Conservation (phyloP, 169 alveolate species). For the Besnoitia besnoiti region DNA sequence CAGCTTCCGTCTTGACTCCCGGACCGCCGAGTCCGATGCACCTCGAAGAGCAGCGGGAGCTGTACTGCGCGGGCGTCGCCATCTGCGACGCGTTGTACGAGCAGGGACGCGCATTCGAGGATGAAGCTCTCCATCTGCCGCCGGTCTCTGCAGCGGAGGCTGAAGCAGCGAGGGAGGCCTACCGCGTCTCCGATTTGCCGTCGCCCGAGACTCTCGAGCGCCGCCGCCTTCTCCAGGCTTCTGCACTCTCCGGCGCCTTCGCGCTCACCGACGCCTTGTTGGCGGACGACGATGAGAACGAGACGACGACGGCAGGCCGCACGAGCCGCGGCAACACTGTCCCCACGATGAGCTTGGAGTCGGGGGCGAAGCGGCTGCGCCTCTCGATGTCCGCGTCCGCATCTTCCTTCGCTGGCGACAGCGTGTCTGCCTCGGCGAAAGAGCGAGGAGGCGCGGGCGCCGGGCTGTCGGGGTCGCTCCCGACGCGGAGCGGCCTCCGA, state of each 20-base stretch:
- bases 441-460: not conserved
- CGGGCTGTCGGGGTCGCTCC: not conserved
- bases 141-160: not conserved
- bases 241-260: not conserved
- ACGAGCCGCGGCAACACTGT: not conserved
- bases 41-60: slow-evolving; percentile 59
- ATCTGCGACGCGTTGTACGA: not conserved
- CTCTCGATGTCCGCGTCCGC: not conserved
- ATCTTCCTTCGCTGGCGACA: not conserved
- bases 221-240: not conserved
- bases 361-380: not conserved
- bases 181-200: not conserved
- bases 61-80: not conserved
- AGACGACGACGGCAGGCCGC: not conserved
- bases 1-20: slow-evolving; percentile 3
- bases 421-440: not conserved
- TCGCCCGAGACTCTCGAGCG: not conserved
- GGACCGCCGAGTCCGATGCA: slow-evolving; percentile 61
- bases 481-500: not conserved
- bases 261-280: not conserved
- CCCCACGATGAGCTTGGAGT: not conserved
- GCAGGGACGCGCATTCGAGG: not conserved
- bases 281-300: not conserved
- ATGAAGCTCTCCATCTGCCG: not conserved
- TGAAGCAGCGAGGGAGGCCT: not conserved